Percentiles rank a stretch among this genome's conserved stretches.
Evolutionary conservation across 2,329 filamentous ascomycete genomes (phyloP).

Genomic region (Diatrype stigma): DNA sequence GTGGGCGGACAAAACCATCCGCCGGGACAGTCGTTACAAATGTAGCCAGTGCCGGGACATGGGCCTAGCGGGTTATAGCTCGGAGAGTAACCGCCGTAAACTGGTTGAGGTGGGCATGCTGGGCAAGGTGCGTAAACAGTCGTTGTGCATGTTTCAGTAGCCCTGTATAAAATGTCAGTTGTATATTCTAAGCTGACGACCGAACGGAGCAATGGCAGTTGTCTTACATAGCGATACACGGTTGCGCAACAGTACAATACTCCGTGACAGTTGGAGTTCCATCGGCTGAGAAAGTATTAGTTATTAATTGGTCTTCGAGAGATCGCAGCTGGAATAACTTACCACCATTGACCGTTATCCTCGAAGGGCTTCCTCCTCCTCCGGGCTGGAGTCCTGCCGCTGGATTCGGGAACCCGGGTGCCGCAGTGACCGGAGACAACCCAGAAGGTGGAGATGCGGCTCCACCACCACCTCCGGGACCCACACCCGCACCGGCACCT

Average conservation of each 20-base stretch:
- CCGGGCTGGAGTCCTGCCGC: too few relatives aligned
- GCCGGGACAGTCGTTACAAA: constrained; percentile 31
- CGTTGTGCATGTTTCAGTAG: constrained; percentile 11
- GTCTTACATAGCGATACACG: background rate
- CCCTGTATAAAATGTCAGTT: constrained; percentile 2
- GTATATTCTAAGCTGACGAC: background rate
- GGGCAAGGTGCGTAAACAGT: constrained; percentile 17
- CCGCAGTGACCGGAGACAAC: too few relatives aligned
- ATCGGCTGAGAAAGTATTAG: constrained; percentile 3
- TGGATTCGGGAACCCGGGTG: too few relatives aligned
- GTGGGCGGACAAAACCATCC: constrained; percentile 34
- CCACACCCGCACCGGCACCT: background rate
- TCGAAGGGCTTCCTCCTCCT: background rate
- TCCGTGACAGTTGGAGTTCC: background rate
- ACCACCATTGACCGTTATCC: constrained; percentile 11
- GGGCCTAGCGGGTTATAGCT: constrained; percentile 20
- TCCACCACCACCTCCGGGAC: background rate
- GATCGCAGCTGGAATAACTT: constrained; percentile 3
- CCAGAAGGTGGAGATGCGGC: too few relatives aligned
- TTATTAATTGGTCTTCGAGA: background rate
- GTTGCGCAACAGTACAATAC: constrained; percentile 1
- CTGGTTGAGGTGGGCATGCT: constrained; percentile 6
- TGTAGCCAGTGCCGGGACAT: constrained; percentile 32
- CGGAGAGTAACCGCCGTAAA: constrained; percentile 6
- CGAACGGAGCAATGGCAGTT: background rate